These are phyloP conservation scores for Cadophora gregata DNA, from an alignment of 2,329 filamentous ascomycete species.

Conservation along the genomic window DNA sequence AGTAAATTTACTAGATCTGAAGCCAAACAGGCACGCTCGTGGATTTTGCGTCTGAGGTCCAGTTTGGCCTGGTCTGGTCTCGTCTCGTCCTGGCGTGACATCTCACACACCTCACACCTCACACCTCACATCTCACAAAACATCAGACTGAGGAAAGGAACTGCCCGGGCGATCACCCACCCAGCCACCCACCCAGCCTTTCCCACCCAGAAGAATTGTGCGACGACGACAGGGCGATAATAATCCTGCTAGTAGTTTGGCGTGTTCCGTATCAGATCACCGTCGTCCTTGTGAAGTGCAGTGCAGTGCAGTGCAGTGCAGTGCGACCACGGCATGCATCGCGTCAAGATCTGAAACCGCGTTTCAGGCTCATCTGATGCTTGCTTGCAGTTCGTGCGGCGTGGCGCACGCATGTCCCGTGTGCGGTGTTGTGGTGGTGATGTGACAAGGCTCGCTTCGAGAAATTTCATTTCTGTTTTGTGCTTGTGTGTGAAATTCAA, in stretches of 20 bases:
- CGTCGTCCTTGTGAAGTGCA: neutral
- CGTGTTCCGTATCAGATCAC: no score
- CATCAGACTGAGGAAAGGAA: constrained; percentile 6
- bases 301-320: no score
- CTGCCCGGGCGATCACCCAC: constrained; percentile 1
- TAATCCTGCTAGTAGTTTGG: no score
- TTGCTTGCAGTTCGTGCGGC: neutral
- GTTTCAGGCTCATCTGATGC: constrained; percentile 10
- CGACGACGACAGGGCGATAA: neutral
- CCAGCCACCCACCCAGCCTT: no score
- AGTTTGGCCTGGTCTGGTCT: constrained; percentile 3
- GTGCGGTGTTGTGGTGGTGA: neutral
- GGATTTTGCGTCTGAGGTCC: constrained; percentile 3
- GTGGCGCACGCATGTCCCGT: neutral
- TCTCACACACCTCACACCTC: neutral
- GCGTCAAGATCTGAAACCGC: neutral
- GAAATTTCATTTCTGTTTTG: neutral
- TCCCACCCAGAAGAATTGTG: neutral
- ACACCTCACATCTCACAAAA: neutral
- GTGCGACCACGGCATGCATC: neutral
- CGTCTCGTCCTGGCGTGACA: constrained; percentile 5
- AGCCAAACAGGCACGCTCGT: constrained; percentile 6
- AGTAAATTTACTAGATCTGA: no score
- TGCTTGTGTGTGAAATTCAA: neutral
- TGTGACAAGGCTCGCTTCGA: neutral